Evolutionary conservation across 1,284 basidiomycete genomes (phyloP).

Genomic region (Melampsora occidentalis): DNA sequence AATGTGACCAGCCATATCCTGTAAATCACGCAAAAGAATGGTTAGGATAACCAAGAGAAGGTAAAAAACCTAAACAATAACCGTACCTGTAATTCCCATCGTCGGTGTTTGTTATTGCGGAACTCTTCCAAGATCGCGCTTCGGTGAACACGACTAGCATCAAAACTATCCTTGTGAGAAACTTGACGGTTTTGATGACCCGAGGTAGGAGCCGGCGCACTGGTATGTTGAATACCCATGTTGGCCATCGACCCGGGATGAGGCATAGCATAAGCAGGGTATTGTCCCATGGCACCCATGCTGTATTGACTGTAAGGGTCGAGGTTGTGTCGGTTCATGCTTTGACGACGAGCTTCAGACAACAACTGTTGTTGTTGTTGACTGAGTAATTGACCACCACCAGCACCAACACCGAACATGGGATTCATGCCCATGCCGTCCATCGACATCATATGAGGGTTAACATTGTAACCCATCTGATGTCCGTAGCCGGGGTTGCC

Average conservation of each 20-base stretch:
- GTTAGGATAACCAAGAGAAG: neutral
- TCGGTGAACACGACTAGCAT: constrained; percentile 53
- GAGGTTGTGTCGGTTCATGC: constrained; percentile 20
- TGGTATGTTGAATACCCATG: neutral
- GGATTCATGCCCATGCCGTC: neutral
- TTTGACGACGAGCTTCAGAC: constrained; percentile 32
- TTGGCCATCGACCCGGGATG: neutral
- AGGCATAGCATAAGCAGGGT: neutral
- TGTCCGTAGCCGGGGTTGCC: neutral
- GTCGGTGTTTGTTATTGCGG: constrained; percentile 70
- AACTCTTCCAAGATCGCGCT: constrained; percentile 79
- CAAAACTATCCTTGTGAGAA: constrained; percentile 29
- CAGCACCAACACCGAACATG: neutral
- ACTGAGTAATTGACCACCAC: constrained; percentile 18
- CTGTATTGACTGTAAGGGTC: neutral
- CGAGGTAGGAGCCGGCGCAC: neutral
- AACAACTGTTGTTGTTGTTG: constrained; percentile 33
- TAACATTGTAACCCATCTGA: constrained; percentile 5
- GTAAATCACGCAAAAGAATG: constrained; percentile 48
- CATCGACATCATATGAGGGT: constrained; percentile 40
- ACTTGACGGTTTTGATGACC: constrained; percentile 13
- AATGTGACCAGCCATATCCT: constrained; percentile 82
- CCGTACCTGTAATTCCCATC: constrained; percentile 74
- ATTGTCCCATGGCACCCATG: neutral
- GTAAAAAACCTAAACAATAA: neutral